Evolutionary conservation across 164 flowering plant genomes (phyloP).

Genomic region (Umbilicus rupestris): DNA sequence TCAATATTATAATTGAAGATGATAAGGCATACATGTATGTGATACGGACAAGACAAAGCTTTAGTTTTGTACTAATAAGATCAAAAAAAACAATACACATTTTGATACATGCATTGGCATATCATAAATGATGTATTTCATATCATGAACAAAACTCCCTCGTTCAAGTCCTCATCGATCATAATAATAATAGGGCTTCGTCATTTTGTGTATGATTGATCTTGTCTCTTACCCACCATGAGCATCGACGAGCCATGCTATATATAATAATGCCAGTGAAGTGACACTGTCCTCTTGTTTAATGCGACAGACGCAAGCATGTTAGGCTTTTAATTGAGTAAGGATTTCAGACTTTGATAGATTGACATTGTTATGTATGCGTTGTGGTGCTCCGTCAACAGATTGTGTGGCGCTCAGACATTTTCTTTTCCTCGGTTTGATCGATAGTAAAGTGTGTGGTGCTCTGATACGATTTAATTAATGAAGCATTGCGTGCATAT

Average conservation of each 20-base stretch:
- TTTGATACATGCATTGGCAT: not conserved
- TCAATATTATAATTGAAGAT: not conserved
- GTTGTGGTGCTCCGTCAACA: too few species aligned
- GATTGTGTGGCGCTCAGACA: too few species aligned
- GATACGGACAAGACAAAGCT: not conserved
- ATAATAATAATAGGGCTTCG: not conserved
- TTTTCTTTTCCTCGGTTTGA: too few species aligned
- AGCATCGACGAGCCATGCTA: not conserved
- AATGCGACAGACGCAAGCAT: too few species aligned
- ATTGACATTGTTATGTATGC: too few species aligned
- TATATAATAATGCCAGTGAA: not conserved
- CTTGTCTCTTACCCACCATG: not conserved
- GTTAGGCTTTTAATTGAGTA: too few species aligned
- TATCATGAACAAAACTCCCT: not conserved
- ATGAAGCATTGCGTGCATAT: too few species aligned
- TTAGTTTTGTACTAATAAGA: not conserved
- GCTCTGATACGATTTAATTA: too few species aligned
- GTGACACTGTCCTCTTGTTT: not conserved
- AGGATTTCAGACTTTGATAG: too few species aligned
- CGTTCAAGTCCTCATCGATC: not conserved
- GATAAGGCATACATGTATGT: not conserved
- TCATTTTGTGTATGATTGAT: slow-evolving; percentile 1
- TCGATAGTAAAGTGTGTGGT: too few species aligned
- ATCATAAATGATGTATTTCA: slow-evolving; percentile 2
- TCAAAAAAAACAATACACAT: not conserved